A percentile compares a stretch with the other conserved stretches of the same genome.
phyloP scores from a whole-genome alignment of 306 rosid genomes.

The Cucurbita ficifolia region DNA sequence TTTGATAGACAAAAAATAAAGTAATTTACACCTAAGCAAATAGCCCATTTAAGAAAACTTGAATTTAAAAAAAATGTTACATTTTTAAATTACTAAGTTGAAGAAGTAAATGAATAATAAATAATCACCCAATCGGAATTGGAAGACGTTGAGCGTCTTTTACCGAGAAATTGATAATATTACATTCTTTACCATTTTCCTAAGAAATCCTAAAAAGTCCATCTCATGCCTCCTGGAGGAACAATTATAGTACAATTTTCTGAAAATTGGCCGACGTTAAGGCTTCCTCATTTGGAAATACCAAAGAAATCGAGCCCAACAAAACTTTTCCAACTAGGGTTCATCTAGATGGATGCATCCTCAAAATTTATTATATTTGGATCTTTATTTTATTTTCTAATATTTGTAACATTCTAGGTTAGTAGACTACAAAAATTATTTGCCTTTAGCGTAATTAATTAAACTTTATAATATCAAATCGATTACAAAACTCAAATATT shows the following conservation, averaged over 20 bases:
- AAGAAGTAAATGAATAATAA: not conserved
- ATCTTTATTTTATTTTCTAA: not conserved
- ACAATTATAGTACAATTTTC: not conserved
- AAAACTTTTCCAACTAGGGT: not conserved
- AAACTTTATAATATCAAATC: no score
- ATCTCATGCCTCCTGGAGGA: not conserved
- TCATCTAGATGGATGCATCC: not conserved
- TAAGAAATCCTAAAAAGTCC: not conserved
- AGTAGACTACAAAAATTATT: not conserved
- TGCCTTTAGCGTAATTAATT: not conserved
- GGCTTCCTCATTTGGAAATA: not conserved
- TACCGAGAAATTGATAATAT: not conserved
- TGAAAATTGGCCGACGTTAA: not conserved
- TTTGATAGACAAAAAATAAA: no score
- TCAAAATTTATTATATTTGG: not conserved
- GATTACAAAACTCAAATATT: no score
- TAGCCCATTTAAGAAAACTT: no score
- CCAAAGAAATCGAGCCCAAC: not conserved
- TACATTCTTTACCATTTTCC: not conserved
- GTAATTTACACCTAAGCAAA: no score
- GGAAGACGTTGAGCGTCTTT: not conserved
- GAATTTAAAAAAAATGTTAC: no score
- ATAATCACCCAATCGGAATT: not conserved
- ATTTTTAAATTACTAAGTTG: no score
- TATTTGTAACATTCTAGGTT: not conserved